Base-by-base conservation (phyloP, 768 basidiomycete genomes). In the Suillus spraguei region DNA sequence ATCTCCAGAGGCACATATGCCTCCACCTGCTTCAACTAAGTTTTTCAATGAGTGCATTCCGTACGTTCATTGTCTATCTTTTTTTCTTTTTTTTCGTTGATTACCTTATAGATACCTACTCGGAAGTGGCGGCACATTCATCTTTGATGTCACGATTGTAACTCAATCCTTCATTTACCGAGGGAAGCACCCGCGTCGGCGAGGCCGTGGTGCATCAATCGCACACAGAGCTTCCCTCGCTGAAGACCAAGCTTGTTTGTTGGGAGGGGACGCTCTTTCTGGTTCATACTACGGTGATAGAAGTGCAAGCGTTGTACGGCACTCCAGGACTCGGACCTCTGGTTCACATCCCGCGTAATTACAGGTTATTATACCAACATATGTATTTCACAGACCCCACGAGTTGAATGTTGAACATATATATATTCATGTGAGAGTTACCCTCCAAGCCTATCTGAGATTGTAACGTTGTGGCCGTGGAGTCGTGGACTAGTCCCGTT, bases 71-170 rank as follows among this genome's bases (percentile, higher is more conserved):
- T 47, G 59, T 55, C 53, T 56, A 17, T 49, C 49, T 39, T 16
- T 47, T 47, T 35, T 53, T n/a, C 44, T 42, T 60, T 13, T 61
- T n/a, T 32, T 42, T 50, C 17, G 59, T 20, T 42, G 42, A 58
- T 36, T n/a, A 20, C 17, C 46, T 39, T 22, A 38, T 64, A 93
- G 92, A 58, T 98, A 95, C 72, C 82, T 99, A 0, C 79, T 99
- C 2, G 97, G 97, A 39, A 95, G 93, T 63, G 95, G 86, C 46
- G 97, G 97, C 2, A 98, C 97, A 0, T 85, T 99, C 20, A 76
- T 94, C 67, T 99, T 98, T 74, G 97, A 99, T 73, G 78, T 98
- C 38, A 91, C 91, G 6, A 98, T 99, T 71, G 88, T 99, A 60
- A 74, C 83, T 11, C 97, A 99, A 76, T 89, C 89, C 24, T 83